phyloP scores from a whole-genome alignment of 176 grass and related monocot genomes.

The Dendrocalamus sinicus region DNA sequence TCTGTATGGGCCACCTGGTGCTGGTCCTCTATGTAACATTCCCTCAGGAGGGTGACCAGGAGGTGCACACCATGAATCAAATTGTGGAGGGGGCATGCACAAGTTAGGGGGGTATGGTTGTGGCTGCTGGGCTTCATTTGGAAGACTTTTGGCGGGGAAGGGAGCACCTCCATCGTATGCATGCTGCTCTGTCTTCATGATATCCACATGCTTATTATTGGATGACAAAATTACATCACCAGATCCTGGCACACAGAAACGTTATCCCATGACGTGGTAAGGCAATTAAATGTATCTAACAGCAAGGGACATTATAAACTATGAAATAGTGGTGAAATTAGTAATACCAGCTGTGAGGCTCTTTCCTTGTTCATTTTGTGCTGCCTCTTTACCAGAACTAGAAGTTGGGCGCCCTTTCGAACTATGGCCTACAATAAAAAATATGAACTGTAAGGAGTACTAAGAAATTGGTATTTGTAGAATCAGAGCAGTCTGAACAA shows the following conservation, averaged over 20 bases:
- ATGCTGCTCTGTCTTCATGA: constrained; percentile 61
- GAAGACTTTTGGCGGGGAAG: constrained; percentile 42
- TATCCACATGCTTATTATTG: constrained; percentile 58
- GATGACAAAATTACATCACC: constrained; percentile 31
- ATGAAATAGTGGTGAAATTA: constrained; percentile 9
- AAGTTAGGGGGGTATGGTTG: constrained; percentile 59
- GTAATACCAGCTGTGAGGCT: constrained; percentile 52
- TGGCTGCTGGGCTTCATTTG: constrained; percentile 49
- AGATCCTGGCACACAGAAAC: constrained; percentile 57
- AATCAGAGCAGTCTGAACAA: constrained; percentile 23
- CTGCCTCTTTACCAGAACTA: constrained; percentile 65
- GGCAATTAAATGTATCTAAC: constrained; percentile 31
- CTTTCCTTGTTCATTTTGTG: constrained; percentile 61
- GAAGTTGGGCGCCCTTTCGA: constrained; percentile 67
- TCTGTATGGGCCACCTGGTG: constrained; percentile 64
- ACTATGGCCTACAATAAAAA: constrained; percentile 72
- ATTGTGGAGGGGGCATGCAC: constrained; percentile 54
- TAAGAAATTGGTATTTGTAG: not conserved
- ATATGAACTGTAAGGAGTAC: constrained; percentile 16
- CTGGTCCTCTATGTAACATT: constrained; percentile 72
- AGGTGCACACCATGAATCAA: constrained; percentile 75
- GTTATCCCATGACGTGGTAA: not conserved
- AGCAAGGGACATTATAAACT: constrained; percentile 19
- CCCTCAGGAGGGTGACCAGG: constrained; percentile 68
- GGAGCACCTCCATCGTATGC: constrained; percentile 44